Conservation (phyloP, 1,284 basidiomycete genomes). For the Ganoderma sp. region DNA sequence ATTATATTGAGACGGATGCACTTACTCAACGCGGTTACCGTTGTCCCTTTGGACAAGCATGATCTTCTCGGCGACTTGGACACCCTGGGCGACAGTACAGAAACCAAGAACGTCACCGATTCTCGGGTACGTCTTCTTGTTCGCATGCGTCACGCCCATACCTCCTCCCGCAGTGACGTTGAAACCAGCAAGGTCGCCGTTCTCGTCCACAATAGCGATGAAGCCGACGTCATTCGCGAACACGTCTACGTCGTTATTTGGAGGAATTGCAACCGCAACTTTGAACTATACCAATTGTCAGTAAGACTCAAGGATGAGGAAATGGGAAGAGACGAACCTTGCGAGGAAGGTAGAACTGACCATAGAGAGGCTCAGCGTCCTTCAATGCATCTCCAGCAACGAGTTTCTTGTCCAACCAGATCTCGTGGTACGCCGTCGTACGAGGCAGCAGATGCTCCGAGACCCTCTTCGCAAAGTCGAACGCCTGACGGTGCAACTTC, state of each 20-base stretch:
- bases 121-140: conserved; percentile 99
- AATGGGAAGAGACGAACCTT: conserved; percentile 58
- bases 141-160: conserved; percentile 99
- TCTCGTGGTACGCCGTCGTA: conserved; percentile 97
- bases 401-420: conserved; percentile 97
- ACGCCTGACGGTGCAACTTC: conserved; percentile 85
- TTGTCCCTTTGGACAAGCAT: conserved; percentile 96
- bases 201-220: conserved; percentile 85
- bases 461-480: conserved; percentile 84
- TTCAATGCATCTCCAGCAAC: conserved; percentile 90
- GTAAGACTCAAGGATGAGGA: conserved; percentile 13
- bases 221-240: conserved; percentile 97
- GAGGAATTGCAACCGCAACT: conserved; percentile 95
- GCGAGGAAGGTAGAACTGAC: conserved; percentile 95
- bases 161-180: conserved; percentile 93
- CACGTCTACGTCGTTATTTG: conserved; percentile 95
- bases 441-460: conserved; percentile 90
- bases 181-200: conserved; percentile 83
- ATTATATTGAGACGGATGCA: conserved; percentile 26
- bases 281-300: conserved; percentile 75
- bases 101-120: conserved; percentile 91
- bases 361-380: conserved; percentile 96
- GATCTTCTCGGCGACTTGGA: conserved; percentile 88
- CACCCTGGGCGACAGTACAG: conserved; percentile 88
- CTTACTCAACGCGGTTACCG: conserved; percentile 91